These are phyloP conservation scores for Stipa capillata DNA, from an alignment of 176 grass and related monocot species.

Conservation along the genomic window DNA sequence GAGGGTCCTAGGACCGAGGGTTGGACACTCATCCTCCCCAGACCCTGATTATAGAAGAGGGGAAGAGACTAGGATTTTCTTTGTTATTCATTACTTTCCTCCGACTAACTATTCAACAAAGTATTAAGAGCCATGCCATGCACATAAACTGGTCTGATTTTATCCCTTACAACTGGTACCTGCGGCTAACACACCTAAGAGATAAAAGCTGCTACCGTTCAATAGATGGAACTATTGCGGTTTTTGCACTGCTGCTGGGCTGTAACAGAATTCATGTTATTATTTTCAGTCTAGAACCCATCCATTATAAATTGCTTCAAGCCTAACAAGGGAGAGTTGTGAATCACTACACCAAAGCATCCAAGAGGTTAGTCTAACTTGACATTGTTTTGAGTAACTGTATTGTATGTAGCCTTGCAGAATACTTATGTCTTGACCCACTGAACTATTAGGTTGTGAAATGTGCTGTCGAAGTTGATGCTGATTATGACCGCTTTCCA, in stretches of 20 bases:
- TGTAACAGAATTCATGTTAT: neutral
- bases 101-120: neutral
- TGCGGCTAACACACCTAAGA: neutral
- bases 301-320: constrained; percentile 73
- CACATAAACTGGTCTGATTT: neutral
- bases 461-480: constrained; percentile 78
- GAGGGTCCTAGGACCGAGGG: neutral
- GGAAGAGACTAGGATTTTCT: neutral
- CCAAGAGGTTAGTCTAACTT: constrained; percentile 42
- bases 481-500: constrained; percentile 65
- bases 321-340: constrained; percentile 60
- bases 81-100: neutral
- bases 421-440: neutral
- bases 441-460: constrained; percentile 63
- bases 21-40: neutral
- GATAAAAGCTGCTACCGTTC: neutral
- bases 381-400: neutral
- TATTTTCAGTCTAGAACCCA: constrained; percentile 64
- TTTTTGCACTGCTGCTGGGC: neutral
- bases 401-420: neutral
- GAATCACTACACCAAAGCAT: constrained; percentile 68
- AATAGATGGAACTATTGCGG: neutral
- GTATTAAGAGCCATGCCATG: neutral
- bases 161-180: neutral
- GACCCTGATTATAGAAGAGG: neutral